A percentile compares a stretch with the other conserved stretches of the same genome.
These are phyloP conservation scores for Ophiocordyceps camponoti-rufipedis DNA, from an alignment of 2,329 filamentous ascomycete genomes.

Conservation along the genomic window DNA sequence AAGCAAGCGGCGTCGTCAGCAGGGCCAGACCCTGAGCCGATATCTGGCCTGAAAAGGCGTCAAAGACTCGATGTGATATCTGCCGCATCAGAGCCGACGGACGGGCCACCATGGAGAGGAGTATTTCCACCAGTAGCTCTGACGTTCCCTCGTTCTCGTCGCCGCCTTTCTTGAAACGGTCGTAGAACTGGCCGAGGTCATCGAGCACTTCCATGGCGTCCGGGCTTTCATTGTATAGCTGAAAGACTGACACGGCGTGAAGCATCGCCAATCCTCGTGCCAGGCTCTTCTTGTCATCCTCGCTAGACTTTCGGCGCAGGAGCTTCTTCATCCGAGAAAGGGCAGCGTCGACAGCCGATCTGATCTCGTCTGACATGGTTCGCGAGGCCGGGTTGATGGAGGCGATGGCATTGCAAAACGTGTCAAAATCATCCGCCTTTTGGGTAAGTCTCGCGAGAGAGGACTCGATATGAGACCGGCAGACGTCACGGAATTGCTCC, in stretches of 20 bases:
- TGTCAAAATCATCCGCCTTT: constrained; percentile 30
- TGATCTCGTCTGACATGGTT: constrained; percentile 35
- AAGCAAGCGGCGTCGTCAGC: constrained; percentile 49
- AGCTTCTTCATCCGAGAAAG: constrained; percentile 33
- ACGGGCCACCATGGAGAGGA: constrained; percentile 78
- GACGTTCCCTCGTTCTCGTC: constrained; percentile 40
- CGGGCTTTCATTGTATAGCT: constrained; percentile 76
- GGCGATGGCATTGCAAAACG: constrained; percentile 34
- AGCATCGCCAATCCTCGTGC: constrained; percentile 58
- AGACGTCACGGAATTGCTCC: constrained; percentile 32
- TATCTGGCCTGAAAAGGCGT: constrained; percentile 59
- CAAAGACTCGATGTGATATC: constrained; percentile 76
- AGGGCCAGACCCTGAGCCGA: constrained; percentile 53
- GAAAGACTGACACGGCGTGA: constrained; percentile 68
- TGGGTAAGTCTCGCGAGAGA: constrained; percentile 39
- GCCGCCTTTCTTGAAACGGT: constrained; percentile 39
- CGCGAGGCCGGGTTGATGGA: constrained; percentile 33
- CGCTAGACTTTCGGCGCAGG: constrained; percentile 20
- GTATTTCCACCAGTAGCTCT: constrained; percentile 65
- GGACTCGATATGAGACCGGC: constrained; percentile 37
- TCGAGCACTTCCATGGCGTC: constrained; percentile 70
- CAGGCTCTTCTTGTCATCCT: constrained; percentile 18
- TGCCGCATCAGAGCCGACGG: constrained; percentile 72
- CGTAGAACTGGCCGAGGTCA: constrained; percentile 62
- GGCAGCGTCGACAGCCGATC: constrained; percentile 32